Conservation (phyloP, 2,329 filamentous ascomycete species). For the Monilinia aucupariae region DNA sequence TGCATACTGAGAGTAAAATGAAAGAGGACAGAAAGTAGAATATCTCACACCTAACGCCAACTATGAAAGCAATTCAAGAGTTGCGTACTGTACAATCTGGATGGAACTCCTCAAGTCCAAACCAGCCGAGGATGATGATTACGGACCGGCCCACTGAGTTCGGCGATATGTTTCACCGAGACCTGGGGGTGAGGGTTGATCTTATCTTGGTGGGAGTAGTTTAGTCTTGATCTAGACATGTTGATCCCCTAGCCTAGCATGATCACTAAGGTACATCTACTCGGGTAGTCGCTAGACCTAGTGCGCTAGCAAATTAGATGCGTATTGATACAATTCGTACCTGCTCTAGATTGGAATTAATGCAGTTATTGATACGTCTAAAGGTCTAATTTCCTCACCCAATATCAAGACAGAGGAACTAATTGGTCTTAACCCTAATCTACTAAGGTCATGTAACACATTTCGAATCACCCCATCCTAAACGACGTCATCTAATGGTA, state of each 20-base stretch:
- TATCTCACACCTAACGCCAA: neutral
- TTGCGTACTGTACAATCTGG: neutral
- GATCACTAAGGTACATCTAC: too few species aligned
- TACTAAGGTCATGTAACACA: neutral
- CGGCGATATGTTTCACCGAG: neutral
- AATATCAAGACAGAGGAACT: neutral
- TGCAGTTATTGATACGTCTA: neutral
- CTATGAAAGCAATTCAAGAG: neutral
- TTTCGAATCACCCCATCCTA: neutral
- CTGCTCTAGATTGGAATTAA: neutral
- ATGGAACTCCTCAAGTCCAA: neutral
- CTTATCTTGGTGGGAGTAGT: constrained; percentile 14
- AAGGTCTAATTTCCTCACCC: neutral
- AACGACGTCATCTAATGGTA: neutral
- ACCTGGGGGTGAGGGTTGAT: too few species aligned
- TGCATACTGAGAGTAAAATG: neutral
- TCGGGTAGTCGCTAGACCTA: neutral
- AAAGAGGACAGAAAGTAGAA: neutral
- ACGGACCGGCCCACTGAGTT: neutral
- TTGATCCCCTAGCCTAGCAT: too few species aligned
- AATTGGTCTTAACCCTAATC: too few species aligned
- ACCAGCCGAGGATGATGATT: neutral
- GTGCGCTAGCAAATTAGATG: neutral
- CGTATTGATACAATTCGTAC: constrained; percentile 3
- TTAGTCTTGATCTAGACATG: neutral